phyloP scores from a whole-genome alignment of 2,329 filamentous ascomycete genomes.

The Neopestalotiopsis sp. region DNA sequence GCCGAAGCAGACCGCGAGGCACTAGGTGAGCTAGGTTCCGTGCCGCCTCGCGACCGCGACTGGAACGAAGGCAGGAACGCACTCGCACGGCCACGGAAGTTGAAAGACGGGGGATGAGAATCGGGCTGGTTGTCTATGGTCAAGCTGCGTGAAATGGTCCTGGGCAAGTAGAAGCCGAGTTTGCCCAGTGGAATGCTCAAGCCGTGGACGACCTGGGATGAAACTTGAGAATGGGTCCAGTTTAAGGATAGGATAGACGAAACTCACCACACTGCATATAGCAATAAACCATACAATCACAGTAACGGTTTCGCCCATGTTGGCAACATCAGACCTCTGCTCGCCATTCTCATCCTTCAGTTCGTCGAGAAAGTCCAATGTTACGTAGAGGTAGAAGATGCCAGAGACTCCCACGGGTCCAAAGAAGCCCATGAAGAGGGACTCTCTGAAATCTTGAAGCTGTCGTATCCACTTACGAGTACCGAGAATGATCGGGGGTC shows the following conservation, averaged over 20 bases:
- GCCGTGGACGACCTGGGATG: slow-evolving; percentile 72
- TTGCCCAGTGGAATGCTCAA: slow-evolving; percentile 80
- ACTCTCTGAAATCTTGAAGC: slow-evolving; percentile 75
- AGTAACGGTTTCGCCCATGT: slow-evolving; percentile 68
- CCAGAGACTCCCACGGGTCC: slow-evolving; percentile 91
- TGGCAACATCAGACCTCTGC: slow-evolving; percentile 67
- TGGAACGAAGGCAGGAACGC: slow-evolving; percentile 28
- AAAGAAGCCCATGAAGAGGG: slow-evolving; percentile 89
- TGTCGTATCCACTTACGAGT: slow-evolving; percentile 80
- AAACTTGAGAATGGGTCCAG: slow-evolving; percentile 3
- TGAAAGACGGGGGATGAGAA: slow-evolving; percentile 29
- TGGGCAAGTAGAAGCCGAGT: slow-evolving; percentile 65
- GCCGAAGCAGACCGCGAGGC: slow-evolving; percentile 22
- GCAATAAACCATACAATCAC: slow-evolving; percentile 87
- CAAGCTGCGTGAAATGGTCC: slow-evolving; percentile 62
- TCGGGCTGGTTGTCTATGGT: slow-evolving; percentile 33
- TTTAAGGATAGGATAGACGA: neutral
- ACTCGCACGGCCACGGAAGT: slow-evolving; percentile 35
- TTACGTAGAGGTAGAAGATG: slow-evolving; percentile 87
- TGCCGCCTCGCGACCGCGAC: slow-evolving; percentile 10
- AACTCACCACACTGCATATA: slow-evolving; percentile 79
- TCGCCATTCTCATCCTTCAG: slow-evolving; percentile 61
- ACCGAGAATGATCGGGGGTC: slow-evolving; percentile 76
- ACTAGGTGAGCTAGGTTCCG: slow-evolving; percentile 4
- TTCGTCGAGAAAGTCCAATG: slow-evolving; percentile 71